These are phyloP conservation scores for Mycena floridula DNA, from an alignment of 768 basidiomycete species.

Conservation along the genomic window DNA sequence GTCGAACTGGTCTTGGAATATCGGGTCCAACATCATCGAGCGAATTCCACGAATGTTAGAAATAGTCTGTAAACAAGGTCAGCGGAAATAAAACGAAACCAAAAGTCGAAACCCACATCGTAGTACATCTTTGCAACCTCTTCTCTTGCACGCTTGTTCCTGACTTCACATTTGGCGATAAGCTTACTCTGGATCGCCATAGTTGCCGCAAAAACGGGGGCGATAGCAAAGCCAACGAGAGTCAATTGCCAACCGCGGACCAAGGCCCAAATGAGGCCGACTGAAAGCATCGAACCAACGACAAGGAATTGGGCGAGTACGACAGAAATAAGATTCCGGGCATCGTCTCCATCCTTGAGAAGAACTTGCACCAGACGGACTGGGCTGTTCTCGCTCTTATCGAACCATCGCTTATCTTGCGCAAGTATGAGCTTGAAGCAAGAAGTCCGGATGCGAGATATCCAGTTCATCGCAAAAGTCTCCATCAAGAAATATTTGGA, in stretches of 20 bases:
- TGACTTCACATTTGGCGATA: constrained; percentile 62
- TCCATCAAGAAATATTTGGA: constrained; percentile 82
- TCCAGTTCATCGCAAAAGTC: constrained; percentile 67
- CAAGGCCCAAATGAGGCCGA: constrained; percentile 89
- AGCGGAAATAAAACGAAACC: constrained; percentile 3
- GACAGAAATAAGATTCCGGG: constrained; percentile 65
- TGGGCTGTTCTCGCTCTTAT: constrained; percentile 53
- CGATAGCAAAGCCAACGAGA: constrained; percentile 82
- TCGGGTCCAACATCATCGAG: constrained; percentile 74
- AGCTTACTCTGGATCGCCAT: constrained; percentile 75
- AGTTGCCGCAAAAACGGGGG: constrained; percentile 70
- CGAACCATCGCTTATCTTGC: constrained; percentile 90
- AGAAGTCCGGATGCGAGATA: constrained; percentile 50
- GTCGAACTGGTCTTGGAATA: constrained; percentile 69
- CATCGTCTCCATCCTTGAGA: constrained; percentile 89
- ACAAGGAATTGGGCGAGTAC: constrained; percentile 70
- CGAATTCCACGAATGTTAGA: constrained; percentile 83
- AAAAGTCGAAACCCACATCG: constrained; percentile 55
- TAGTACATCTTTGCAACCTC: constrained; percentile 81
- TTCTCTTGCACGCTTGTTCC: constrained; percentile 85
- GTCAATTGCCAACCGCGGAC: constrained; percentile 88
- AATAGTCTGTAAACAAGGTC: constrained; percentile 43
- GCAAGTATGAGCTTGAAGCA: constrained; percentile 55
- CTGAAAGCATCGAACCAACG: constrained; percentile 70
- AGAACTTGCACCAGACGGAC: constrained; percentile 64